Evolutionary conservation across 1,284 basidiomycete genomes (phyloP), one percentile per base, ranked within the genome.

Genomic region (Psilocybe mexicana): DNA sequence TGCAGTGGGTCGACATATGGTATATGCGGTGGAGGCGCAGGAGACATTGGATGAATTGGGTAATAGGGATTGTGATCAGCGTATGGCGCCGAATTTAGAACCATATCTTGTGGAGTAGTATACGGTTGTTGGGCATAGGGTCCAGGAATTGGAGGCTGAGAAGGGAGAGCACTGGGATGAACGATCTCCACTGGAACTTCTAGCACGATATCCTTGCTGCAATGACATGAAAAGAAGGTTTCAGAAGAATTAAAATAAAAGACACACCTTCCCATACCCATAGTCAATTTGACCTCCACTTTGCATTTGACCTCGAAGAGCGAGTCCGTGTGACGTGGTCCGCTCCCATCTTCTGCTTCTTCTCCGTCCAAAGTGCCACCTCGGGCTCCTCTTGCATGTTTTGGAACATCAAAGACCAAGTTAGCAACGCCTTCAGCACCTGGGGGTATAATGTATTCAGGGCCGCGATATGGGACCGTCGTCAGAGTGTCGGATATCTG

Each of bases 341-440:
- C 59, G 38, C 38, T 24, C 23, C 61, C 58, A 47, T 59, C 63
- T 60, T 63, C 76, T 68, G 63, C 71, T 73, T 77, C 74, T 60
- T 76, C 76, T n/a, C 75, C 74, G 54, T 80, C 72, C 55, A 72
- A 70, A 24, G 61, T 76, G 61, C 86, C 85, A 35, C 87, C 86
- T 60, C 78, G 81, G 5, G 87, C 82, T 6, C 85, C 83, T 56
- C 85, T 75, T 0, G 88, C 84, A 58, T 77, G 70, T 46, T 72
- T 76, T 2, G 90, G 90, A 10, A 91, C 81, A 67, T 91, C 85
- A 61, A 92, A 85, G 3, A 90, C 87, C 6, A 92, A 78, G 63
- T 81, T 84, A 0, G 90, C 90, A 1, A 91, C 79, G 25, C 90
- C 90, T 66, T 92, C 90, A 2, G 78, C 79, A 7, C 87, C 88